Conservation (phyloP, 148 eudicot genomes). For the Spergularia bocconei region DNA sequence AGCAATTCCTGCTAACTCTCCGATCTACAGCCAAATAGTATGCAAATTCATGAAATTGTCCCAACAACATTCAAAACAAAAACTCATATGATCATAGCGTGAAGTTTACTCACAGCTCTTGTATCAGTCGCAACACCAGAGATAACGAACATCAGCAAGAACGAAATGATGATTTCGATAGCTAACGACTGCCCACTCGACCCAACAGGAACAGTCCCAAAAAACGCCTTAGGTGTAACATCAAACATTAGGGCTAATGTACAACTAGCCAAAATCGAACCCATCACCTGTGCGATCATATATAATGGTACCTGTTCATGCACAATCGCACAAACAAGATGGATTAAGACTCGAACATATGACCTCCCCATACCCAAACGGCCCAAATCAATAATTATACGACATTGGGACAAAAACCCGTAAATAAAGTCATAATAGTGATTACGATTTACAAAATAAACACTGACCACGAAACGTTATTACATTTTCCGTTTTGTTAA, state of each 20-base stretch:
- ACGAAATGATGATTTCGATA: conserved; percentile 66
- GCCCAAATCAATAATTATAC: background rate
- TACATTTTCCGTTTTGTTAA: no score
- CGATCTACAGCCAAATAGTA: conserved; percentile 35
- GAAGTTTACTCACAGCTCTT: conserved; percentile 51
- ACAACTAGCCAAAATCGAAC: conserved; percentile 68
- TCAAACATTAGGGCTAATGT: conserved; percentile 55
- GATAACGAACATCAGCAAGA: conserved; percentile 75
- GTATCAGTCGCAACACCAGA: conserved; percentile 71
- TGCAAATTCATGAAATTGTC: background rate
- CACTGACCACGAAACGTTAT: background rate
- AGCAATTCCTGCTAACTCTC: conserved; percentile 60
- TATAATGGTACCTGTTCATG: conserved; percentile 57
- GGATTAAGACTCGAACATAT: background rate
- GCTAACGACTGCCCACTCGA: conserved; percentile 55
- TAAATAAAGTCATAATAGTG: no score
- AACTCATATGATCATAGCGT: background rate
- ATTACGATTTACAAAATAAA: no score
- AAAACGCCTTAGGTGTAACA: conserved; percentile 49
- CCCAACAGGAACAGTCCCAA: conserved; percentile 71
- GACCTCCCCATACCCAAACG: no score
- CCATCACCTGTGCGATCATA: conserved; percentile 55
- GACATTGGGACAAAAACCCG: no score
- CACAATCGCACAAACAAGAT: background rate
- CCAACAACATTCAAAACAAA: background rate